phyloP scores from a whole-genome alignment of 2,329 filamentous ascomycete genomes.

The Fusarium subglutinans region DNA sequence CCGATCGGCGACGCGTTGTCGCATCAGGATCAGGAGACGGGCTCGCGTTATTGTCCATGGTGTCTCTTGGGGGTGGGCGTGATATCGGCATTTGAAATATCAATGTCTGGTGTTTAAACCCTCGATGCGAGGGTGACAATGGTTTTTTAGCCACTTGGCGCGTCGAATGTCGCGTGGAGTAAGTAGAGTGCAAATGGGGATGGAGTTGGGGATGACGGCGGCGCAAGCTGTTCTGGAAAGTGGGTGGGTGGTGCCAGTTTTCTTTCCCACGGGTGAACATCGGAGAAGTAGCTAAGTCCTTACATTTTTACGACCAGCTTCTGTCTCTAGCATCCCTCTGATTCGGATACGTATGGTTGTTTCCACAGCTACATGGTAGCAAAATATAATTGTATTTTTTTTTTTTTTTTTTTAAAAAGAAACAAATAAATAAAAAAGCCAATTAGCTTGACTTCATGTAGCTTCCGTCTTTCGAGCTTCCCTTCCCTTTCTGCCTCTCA shows the following conservation, averaged over 20 bases:
- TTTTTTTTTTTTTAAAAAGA: too few relatives aligned
- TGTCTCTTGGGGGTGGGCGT: constrained; percentile 46
- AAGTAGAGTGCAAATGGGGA: constrained; percentile 12
- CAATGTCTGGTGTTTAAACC: constrained; percentile 32
- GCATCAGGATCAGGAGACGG: constrained; percentile 61
- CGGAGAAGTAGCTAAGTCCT: constrained; percentile 8
- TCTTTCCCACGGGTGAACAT: constrained; percentile 38
- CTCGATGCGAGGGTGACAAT: constrained; percentile 44
- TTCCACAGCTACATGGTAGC: background rate
- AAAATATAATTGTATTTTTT: background rate
- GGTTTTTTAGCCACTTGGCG: constrained; percentile 44
- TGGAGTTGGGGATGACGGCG: constrained; percentile 32
- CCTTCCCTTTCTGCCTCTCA: background rate
- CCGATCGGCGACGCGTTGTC: constrained; percentile 70
- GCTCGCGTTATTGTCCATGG: constrained; percentile 64
- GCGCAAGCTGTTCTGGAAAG: constrained; percentile 42
- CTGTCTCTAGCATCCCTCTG: background rate
- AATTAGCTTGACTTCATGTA: background rate
- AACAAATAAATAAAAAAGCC: background rate
- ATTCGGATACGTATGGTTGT: background rate
- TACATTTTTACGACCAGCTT: background rate
- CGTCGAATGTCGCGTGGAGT: constrained; percentile 43
- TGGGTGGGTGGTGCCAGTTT: constrained; percentile 31
- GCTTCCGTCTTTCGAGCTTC: background rate
- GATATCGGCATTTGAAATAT: constrained; percentile 33